Evolutionary conservation across 768 basidiomycete genomes (phyloP).

Genomic region (Xerocomellus intermedius): DNA sequence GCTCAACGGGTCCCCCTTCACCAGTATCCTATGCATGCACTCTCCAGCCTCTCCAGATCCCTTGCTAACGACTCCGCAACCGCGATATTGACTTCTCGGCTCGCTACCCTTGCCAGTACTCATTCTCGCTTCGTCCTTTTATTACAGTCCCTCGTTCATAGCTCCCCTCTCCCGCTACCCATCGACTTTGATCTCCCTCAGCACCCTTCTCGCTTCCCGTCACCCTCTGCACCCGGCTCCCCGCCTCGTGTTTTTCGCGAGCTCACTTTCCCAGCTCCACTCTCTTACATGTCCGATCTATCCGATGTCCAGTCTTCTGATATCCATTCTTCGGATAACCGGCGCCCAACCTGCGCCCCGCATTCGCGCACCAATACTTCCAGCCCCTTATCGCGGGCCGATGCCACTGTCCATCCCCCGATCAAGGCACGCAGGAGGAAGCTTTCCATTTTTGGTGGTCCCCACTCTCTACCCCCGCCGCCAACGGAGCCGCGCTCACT

Average conservation of each 20-base stretch:
- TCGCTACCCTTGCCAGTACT: constrained; percentile 52
- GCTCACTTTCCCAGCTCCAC: constrained; percentile 72
- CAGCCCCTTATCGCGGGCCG: constrained; percentile 26
- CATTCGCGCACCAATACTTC: constrained; percentile 8
- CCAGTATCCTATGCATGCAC: constrained; percentile 67
- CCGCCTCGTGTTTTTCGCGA: constrained; percentile 44
- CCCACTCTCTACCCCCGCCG: constrained; percentile 43
- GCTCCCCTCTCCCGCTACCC: constrained; percentile 47
- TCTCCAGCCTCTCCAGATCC: constrained; percentile 47
- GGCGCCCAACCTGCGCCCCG: neutral
- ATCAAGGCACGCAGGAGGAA: constrained; percentile 21
- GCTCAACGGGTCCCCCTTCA: constrained; percentile 66
- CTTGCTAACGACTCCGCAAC: constrained; percentile 29
- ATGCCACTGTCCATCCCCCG: constrained; percentile 4
- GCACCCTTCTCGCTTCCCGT: constrained; percentile 19
- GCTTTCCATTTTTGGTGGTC: constrained; percentile 40
- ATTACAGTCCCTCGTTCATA: constrained; percentile 70
- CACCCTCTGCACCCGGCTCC: constrained; percentile 12
- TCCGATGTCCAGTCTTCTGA: constrained; percentile 12
- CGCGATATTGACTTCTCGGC: constrained; percentile 29
- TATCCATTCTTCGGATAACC: neutral
- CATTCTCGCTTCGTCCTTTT: constrained; percentile 77
- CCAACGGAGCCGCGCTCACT: constrained; percentile 45
- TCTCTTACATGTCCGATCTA: constrained; percentile 44
- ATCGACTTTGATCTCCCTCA: constrained; percentile 43